phyloP scores from a whole-genome alignment of 345 rosid species.

The Citrus australasica region DNA sequence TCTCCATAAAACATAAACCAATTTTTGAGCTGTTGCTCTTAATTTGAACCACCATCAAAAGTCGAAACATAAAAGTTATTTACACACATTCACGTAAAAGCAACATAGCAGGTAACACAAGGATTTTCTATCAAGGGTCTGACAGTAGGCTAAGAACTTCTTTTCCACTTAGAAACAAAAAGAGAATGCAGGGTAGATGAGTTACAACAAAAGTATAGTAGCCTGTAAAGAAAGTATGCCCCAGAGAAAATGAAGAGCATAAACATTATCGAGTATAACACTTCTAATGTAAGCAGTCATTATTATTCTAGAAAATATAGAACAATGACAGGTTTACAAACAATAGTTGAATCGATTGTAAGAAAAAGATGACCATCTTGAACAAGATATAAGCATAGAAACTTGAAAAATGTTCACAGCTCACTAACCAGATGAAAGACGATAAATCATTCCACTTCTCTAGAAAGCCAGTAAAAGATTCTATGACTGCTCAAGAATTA shows the following conservation, averaged over 20 bases:
- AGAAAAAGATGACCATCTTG: neutral
- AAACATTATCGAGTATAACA: neutral
- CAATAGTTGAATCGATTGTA: neutral
- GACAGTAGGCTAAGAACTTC: neutral
- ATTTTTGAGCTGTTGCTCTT: neutral
- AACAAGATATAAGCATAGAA: neutral
- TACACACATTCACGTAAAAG: neutral
- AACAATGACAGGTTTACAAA: neutral
- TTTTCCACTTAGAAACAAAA: neutral
- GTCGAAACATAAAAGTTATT: neutral
- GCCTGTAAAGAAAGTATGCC: neutral
- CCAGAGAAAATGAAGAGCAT: neutral
- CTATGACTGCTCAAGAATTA: constrained; percentile 8
- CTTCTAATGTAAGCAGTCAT: neutral
- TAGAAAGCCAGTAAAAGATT: neutral
- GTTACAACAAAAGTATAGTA: neutral
- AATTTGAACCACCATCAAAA: neutral
- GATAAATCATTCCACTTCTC: neutral
- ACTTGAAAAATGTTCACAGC: neutral
- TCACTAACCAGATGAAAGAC: neutral
- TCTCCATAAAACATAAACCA: neutral
- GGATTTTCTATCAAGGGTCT: no score
- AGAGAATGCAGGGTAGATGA: neutral
- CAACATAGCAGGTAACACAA: neutral
- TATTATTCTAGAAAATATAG: neutral